Evolutionary conservation across 768 basidiomycete genomes (phyloP), one percentile per base, ranked within the genome.

Genomic region (Hebeloma cylindrosporum): DNA sequence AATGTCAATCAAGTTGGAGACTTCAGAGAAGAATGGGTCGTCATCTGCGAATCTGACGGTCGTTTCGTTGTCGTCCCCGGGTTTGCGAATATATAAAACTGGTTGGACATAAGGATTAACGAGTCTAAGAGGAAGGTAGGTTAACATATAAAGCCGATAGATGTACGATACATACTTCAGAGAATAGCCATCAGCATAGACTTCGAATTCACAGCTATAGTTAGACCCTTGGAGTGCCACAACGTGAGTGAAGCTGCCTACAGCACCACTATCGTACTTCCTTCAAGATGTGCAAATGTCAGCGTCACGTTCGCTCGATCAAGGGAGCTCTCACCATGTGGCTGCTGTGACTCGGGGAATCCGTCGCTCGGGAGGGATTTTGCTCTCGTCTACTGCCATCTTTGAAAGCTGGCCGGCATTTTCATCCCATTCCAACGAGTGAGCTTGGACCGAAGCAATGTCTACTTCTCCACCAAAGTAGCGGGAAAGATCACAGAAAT

Each of bases 401-500:
- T 89, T 91, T 51, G 82, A 82, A 25, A 98, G 79, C 13, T 79
- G 66, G 25, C 95, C 95, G 7, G 95, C 87, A 52, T 82, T 79
- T 66, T 97, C 94, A 61, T 91, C 74, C 87, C 87, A 93, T 61
- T 95, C 94, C 23, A 97, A 76, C 7, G 93, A 91, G 60, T 93
- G 90, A 11, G 94, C 95, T 28, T 63, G 70, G 29, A 92, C 87
- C 25, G 78, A 79, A 40, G 80, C 69, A 49, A 94, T 82, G 60
- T 96, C 90, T 46, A 96, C 91, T 53, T 95, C 90, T 11, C 95
- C 95, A 40, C 94, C 95, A 60, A 98, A 97, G 74, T 95, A 95
- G 54, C 95, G 86, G 29, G 93, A 96, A 32, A 96, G 78, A 69
- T 97, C 93, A 57, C 91, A 93, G 71, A 97, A 95, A 71, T 98